Base-by-base conservation (phyloP, 305 asterid genomes). In the Coffea humblotiana region DNA sequence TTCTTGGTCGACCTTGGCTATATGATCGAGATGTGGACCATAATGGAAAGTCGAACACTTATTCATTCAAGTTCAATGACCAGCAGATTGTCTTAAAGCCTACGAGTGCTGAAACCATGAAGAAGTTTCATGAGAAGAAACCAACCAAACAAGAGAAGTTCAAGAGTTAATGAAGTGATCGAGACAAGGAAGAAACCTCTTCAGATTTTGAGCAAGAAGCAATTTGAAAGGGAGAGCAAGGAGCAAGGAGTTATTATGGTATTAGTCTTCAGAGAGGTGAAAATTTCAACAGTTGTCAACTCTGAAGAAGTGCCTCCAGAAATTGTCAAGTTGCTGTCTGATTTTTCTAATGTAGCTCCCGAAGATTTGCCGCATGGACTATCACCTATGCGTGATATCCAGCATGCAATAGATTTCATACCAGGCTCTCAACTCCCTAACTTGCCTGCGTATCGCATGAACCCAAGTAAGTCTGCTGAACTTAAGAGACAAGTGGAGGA, bases 361-460 rank as follows among this genome's bases (percentile, higher is more conserved):
- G 29, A 78, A 5, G 61, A 71, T 47, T 47, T 70, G 18, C 61
- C 71, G 1, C 18, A 29, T 10, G 49, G 40, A 13, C 48, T 65
- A 8, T 73, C 64, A 37, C 43, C 52, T 27, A 23, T 43, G 72
- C 35, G 40, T 18, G 70, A 70, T 11, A 43, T 37, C 40, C 47
- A 58, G 37, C 76, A 70, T 70, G 61, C 32, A 14, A 78, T 78
- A 35, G 60, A 70, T 37, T 78, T 78, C 16, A 63, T 70, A 1
- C 60, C 23, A 0, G 47, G 61, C 21, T 25, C 77, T 11, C 70
- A 78, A 35, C 81, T 70, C 14, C 71, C 76, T 47, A 70, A 70
- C 2, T 43, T 56, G 8, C 71, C n/a, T n/a, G 61, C 52, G 8
- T 43, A 78, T 54, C 21, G 16, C 12, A 54, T 66, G 72, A 67